These are phyloP conservation scores for Phytophthora pistaciae DNA, from an alignment of 352 stramenopile species.

Conservation along the genomic window DNA sequence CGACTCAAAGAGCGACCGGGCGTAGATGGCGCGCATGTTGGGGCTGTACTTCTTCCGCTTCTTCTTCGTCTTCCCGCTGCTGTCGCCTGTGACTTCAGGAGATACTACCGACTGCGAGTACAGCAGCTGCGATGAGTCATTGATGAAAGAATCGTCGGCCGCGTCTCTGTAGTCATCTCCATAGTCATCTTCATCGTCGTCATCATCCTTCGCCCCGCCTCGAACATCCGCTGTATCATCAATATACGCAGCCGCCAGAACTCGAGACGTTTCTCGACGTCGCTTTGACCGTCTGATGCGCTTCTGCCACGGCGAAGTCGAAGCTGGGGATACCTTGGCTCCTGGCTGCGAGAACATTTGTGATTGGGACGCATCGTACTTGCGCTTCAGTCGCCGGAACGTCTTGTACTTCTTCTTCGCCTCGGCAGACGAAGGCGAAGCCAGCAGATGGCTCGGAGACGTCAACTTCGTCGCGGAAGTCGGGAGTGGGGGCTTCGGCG, in stretches of 20 bases:
- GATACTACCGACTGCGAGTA: constrained; percentile 65
- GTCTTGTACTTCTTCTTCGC: constrained; percentile 70
- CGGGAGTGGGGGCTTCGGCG: constrained; percentile 20
- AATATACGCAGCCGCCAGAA: constrained; percentile 63
- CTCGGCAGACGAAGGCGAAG: constrained; percentile 49
- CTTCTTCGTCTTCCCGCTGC: constrained; percentile 29
- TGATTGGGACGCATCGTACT: constrained; percentile 67
- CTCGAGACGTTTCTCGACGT: constrained; percentile 43
- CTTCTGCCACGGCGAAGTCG: constrained; percentile 69
- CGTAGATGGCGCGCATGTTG: constrained; percentile 86
- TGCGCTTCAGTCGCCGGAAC: constrained; percentile 76
- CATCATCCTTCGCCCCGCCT: constrained; percentile 56
- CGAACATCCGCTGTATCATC: constrained; percentile 72
- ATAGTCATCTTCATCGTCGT: constrained; percentile 76
- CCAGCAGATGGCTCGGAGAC: constrained; percentile 67
- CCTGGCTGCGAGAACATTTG: constrained; percentile 28
- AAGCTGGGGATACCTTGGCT: constrained; percentile 18
- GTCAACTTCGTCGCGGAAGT: constrained; percentile 16
- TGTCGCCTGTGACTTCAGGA: constrained; percentile 25
- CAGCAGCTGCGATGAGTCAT: constrained; percentile 84
- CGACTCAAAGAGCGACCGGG: constrained; percentile 72
- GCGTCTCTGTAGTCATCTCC: constrained; percentile 60
- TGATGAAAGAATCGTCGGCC: constrained; percentile 80
- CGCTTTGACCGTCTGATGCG: constrained; percentile 64
- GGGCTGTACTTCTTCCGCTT: constrained; percentile 43